Evolutionary conservation across 768 basidiomycete genomes (phyloP).

Genomic region (Albatrellus ellisii): DNA sequence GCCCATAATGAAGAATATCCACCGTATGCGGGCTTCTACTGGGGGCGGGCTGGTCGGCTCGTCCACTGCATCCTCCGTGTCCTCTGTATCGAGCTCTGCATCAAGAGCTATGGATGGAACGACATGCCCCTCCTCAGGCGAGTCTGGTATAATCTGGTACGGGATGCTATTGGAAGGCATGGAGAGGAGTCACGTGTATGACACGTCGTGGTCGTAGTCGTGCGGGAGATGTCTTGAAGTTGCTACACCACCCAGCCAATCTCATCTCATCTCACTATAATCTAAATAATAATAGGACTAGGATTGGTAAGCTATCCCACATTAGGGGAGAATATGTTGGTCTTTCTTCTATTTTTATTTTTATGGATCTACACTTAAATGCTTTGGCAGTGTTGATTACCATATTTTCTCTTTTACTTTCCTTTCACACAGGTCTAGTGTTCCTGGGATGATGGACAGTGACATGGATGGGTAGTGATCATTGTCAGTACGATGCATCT

Average conservation of each 20-base stretch:
- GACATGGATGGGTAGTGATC: too few relatives aligned
- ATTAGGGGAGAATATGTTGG: too few relatives aligned
- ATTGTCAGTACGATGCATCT: too few relatives aligned
- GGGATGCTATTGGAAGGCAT: slow-evolving; percentile 6
- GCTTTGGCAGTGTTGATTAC: too few relatives aligned
- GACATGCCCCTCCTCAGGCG: background rate
- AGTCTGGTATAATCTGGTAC: slow-evolving; percentile 8
- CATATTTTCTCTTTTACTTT: too few relatives aligned
- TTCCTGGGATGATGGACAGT: too few relatives aligned
- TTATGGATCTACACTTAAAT: too few relatives aligned
- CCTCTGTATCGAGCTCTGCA: slow-evolving; percentile 2
- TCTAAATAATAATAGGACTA: too few relatives aligned
- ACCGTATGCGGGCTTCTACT: slow-evolving; percentile 34
- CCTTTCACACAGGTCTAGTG: too few relatives aligned
- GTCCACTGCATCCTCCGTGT: slow-evolving; percentile 1
- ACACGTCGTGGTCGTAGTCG: background rate
- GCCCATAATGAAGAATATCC: slow-evolving; percentile 65
- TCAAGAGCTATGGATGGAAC: slow-evolving; percentile 7
- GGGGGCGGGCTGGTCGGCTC: slow-evolving; percentile 7
- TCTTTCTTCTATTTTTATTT: too few relatives aligned
- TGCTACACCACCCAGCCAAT: background rate
- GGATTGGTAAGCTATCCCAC: too few relatives aligned
- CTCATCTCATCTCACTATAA: too few relatives aligned
- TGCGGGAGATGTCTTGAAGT: background rate
- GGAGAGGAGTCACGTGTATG: background rate